These are phyloP conservation scores for Boletus subparvulus DNA, from an alignment of 768 basidiomycete genomes.

Conservation along the genomic window DNA sequence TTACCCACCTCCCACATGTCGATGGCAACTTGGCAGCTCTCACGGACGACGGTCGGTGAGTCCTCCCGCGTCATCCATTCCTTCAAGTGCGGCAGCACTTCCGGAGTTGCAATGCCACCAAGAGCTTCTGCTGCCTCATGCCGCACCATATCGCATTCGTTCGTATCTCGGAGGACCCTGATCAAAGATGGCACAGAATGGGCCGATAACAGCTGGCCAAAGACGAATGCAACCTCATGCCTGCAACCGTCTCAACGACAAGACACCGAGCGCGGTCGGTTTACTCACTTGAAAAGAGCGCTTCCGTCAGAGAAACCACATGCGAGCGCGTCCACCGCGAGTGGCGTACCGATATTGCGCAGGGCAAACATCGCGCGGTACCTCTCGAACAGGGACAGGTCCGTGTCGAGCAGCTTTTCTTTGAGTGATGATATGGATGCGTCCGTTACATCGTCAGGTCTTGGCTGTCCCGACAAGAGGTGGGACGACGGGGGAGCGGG, in stretches of 20 bases:
- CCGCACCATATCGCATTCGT: conserved; percentile 94
- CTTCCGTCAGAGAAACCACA: conserved; percentile 87
- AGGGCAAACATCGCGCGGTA: conserved; percentile 99
- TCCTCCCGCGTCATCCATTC: conserved; percentile 81
- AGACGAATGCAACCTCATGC: conserved; percentile 98
- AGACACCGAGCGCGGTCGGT: neutral
- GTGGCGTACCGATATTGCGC: conserved; percentile 84
- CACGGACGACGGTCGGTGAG: conserved; percentile 85
- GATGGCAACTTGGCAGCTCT: conserved; percentile 94
- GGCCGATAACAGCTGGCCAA: conserved; percentile 89
- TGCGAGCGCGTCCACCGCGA: conserved; percentile 88
- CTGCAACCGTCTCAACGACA: conserved; percentile 39
- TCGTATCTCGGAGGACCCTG: conserved; percentile 64
- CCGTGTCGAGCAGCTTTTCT: conserved; percentile 60
- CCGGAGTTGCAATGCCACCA: conserved; percentile 94
- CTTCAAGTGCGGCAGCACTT: conserved; percentile 81
- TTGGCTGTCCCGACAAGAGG: conserved; percentile 54
- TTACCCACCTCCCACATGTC: conserved; percentile 91
- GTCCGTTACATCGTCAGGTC: conserved; percentile 49
- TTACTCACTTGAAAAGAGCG: conserved; percentile 85
- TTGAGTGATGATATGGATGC: conserved; percentile 55
- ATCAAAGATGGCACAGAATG: conserved; percentile 87
- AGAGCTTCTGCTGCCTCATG: conserved; percentile 99
- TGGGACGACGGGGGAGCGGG: conserved; percentile 80
- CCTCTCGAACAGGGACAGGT: conserved; percentile 79